A percentile compares a stretch with the other conserved stretches of the same genome.
Conservation (phyloP, 495 filamentous ascomycete genomes). For the Penicillium longicatenatum region DNA sequence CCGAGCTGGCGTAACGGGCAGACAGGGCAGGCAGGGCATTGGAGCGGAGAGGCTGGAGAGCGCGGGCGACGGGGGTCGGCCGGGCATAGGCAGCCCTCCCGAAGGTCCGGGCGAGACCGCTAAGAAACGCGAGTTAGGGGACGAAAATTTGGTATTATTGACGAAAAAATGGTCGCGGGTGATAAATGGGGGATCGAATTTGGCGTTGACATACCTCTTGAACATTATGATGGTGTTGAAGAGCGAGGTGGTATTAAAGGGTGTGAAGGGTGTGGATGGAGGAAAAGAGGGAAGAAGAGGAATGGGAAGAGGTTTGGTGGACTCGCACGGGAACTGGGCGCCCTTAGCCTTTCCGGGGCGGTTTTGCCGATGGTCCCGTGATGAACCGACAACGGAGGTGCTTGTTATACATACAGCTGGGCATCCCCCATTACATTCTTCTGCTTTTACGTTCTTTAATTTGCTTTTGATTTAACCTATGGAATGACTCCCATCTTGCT, state of each 20-base stretch:
- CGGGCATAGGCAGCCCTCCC: slow-evolving; percentile 75
- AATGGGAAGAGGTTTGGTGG: slow-evolving; percentile 45
- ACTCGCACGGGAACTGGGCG: slow-evolving; percentile 41
- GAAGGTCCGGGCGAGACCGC: slow-evolving; percentile 78
- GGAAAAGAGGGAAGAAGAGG: slow-evolving; percentile 43
- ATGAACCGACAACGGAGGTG: slow-evolving; percentile 41
- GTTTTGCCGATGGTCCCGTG: slow-evolving; percentile 55
- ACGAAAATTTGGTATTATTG: slow-evolving; percentile 50
- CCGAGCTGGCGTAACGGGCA: slow-evolving; percentile 71
- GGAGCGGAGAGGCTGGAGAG: slow-evolving; percentile 63
- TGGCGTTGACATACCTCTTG: slow-evolving; percentile 69
- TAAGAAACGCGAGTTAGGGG: slow-evolving; percentile 45
- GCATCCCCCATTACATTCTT: neutral
- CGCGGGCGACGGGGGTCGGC: slow-evolving; percentile 66
- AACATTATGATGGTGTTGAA: slow-evolving; percentile 72
- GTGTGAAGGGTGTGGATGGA: slow-evolving; percentile 35
- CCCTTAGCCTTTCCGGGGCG: slow-evolving; percentile 51
- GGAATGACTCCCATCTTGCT: neutral
- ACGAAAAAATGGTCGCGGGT: slow-evolving; percentile 40
- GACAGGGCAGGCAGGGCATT: slow-evolving; percentile 60
- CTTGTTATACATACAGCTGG: slow-evolving; percentile 1
- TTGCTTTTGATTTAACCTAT: neutral
- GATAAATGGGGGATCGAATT: slow-evolving; percentile 18
- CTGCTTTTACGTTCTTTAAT: neutral
- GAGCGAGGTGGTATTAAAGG: slow-evolving; percentile 47